Evolutionary conservation across 2,329 filamentous ascomycete species (phyloP), one percentile per base, ranked within the genome.

Genomic region (Botryotinia narcissicola): DNA sequence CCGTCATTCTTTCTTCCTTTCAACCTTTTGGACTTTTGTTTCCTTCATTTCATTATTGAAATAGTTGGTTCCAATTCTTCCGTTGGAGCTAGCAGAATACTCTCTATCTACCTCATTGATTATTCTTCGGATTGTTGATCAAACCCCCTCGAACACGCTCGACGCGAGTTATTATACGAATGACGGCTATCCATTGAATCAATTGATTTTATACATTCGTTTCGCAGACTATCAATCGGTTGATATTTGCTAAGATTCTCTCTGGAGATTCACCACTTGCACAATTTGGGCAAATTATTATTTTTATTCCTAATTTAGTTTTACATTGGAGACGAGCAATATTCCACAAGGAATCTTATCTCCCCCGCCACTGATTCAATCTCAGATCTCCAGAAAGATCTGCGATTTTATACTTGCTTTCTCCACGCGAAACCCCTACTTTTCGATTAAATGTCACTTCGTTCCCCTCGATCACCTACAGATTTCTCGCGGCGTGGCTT

Each of bases 401-500:
- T 51, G 59, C 42, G 51, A 51, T 25, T 71, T 8, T 32, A 59
- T 25, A 59, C 46, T 57, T 57, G 22, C 46, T 32, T 29, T 42
- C 32, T 8, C 25, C 18, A 20, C 46, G 44, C 37, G 22, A 42
- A 72, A 16, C 14, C 6, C 3, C 29, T 16, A 42, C 35, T 9
- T 22, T 44, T 60, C n/a, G 42, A 48, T 42, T 71, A 70, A 74
- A 80, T 80, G 78, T 79, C 79, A 62, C 70, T 77, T 42, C 79
- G 77, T 42, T 77, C 75, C 35, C 78, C 77, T 37, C 74, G 74
- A 73, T 77, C 78, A 20, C 78, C 77, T 14, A 77, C 73, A 44
- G 74, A 76, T 67, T 79, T 78, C 70, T 77, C 75, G 14, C 74
- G 76, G 35, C 73, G 73, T 40, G 79, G 79, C 40, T 80, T 80